phyloP scores from a whole-genome alignment of 1,284 basidiomycete genomes.

The Porogramme epimiltina region DNA sequence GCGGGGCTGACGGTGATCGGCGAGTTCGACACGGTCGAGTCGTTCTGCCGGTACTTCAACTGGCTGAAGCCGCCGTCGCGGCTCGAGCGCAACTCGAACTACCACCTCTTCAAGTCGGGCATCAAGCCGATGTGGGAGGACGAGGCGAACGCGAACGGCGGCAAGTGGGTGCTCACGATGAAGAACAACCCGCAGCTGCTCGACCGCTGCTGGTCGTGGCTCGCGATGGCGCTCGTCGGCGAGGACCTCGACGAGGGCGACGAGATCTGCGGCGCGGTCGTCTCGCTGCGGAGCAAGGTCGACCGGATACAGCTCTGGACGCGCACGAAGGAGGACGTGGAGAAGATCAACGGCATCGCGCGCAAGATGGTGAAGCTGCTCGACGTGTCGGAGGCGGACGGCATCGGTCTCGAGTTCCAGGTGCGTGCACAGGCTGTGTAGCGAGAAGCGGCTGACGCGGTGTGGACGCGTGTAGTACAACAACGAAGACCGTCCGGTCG shows the following conservation, averaged over 20 bases:
- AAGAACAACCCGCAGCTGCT: constrained; percentile 78
- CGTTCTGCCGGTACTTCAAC: constrained; percentile 93
- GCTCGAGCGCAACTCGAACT: constrained; percentile 87
- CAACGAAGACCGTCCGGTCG: constrained; percentile 75
- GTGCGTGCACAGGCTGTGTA: constrained; percentile 39
- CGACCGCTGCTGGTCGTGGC: constrained; percentile 89
- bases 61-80: constrained; percentile 90
- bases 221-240: constrained; percentile 89
- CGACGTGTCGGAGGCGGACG: constrained; percentile 78
- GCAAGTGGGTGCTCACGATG: constrained; percentile 95
- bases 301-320: constrained; percentile 93
- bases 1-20: constrained; percentile 78
- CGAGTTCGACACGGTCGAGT: constrained; percentile 84
- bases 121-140: constrained; percentile 98
- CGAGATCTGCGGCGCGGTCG: constrained; percentile 89
- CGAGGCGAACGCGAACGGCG: constrained; percentile 85
- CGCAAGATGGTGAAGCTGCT: constrained; percentile 79
- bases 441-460: background rate
- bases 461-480: constrained; percentile 57
- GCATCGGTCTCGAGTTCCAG: constrained; percentile 88
- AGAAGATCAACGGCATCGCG: constrained; percentile 82
- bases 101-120: constrained; percentile 91
- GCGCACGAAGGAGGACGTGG: constrained; percentile 79
- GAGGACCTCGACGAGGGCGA: constrained; percentile 88
- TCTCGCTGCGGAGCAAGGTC: constrained; percentile 83